phyloP scores from a whole-genome alignment of 1,284 basidiomycete species.

The Nidula niveotomentosa region DNA sequence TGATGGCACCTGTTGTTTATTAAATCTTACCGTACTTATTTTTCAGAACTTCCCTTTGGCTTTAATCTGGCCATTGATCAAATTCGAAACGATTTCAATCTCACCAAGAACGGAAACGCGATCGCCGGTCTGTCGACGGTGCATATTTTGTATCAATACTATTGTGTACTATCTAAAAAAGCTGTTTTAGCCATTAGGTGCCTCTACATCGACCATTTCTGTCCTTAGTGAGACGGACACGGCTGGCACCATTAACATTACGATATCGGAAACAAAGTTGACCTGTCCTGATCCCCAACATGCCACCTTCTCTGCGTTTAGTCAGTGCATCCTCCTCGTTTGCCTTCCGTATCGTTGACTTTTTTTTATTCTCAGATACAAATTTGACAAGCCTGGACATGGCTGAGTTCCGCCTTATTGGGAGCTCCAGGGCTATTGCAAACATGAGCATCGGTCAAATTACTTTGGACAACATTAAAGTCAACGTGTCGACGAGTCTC shows the following conservation, averaged over 20 bases:
- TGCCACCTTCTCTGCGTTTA: slow-evolving; percentile 55
- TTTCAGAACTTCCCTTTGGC: slow-evolving; percentile 72
- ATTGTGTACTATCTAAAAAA: slow-evolving; percentile 3
- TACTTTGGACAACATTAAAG: slow-evolving; percentile 72
- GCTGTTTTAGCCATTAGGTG: slow-evolving; percentile 50
- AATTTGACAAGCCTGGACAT: slow-evolving; percentile 46
- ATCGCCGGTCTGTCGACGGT: slow-evolving; percentile 62
- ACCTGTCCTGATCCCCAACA: slow-evolving; percentile 50
- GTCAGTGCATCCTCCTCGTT: slow-evolving; percentile 29
- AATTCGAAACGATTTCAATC: slow-evolving; percentile 69
- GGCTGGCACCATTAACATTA: slow-evolving; percentile 65
- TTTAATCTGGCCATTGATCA: slow-evolving; percentile 65
- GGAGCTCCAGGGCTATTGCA: slow-evolving; percentile 64
- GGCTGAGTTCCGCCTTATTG: slow-evolving; percentile 60
- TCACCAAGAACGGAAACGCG: slow-evolving; percentile 47
- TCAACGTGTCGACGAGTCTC: slow-evolving; percentile 71
- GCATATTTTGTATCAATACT: slow-evolving; percentile 7
- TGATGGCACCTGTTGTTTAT: background rate
- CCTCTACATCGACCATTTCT: slow-evolving; percentile 54
- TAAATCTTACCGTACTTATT: slow-evolving; percentile 1
- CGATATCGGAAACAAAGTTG: slow-evolving; percentile 57
- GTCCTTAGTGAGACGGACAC: slow-evolving; percentile 58
- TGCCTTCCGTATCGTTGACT: slow-evolving; percentile 1
- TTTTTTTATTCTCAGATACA: slow-evolving; percentile 34
- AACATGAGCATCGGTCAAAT: slow-evolving; percentile 70